Evolutionary conservation across 179 eudicot species (phyloP).

Genomic region (Spinacia oleracea): DNA sequence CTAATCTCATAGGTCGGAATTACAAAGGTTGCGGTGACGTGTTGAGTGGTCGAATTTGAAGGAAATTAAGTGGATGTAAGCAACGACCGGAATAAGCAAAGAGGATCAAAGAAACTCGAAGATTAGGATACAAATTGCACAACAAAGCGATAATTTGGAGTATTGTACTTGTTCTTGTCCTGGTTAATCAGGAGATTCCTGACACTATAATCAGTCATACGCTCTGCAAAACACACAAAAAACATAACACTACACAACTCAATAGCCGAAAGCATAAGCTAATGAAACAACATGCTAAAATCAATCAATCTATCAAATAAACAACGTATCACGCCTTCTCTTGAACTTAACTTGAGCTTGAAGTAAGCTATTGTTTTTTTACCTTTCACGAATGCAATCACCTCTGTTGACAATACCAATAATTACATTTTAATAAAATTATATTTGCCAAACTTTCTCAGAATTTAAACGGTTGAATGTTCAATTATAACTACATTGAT

Average conservation of each 20-base stretch:
- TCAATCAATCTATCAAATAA: neutral
- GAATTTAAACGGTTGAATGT: too few relatives aligned
- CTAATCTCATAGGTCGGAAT: too few relatives aligned
- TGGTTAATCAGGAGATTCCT: constrained; percentile 50
- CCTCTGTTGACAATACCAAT: neutral
- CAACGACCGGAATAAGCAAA: neutral
- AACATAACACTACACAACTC: neutral
- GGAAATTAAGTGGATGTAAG: too few relatives aligned
- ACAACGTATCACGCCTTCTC: constrained; percentile 41
- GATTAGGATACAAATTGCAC: constrained; percentile 48
- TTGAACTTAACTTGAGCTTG: constrained; percentile 46
- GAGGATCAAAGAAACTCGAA: neutral
- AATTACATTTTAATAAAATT: neutral
- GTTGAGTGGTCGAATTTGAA: too few relatives aligned
- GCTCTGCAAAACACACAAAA: constrained; percentile 29
- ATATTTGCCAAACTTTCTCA: neutral
- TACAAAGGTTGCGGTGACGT: too few relatives aligned
- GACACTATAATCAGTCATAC: constrained; percentile 50
- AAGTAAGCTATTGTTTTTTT: constrained; percentile 43
- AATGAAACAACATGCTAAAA: neutral
- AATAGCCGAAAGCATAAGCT: neutral
- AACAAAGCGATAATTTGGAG: constrained; percentile 48
- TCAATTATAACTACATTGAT: too few relatives aligned
- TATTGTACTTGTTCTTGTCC: constrained; percentile 58
- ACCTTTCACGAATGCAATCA: constrained; percentile 30